These are phyloP conservation scores for Metschnikowia lochheadii DNA, from an alignment of 805 yeast species.

Conservation along the genomic window DNA sequence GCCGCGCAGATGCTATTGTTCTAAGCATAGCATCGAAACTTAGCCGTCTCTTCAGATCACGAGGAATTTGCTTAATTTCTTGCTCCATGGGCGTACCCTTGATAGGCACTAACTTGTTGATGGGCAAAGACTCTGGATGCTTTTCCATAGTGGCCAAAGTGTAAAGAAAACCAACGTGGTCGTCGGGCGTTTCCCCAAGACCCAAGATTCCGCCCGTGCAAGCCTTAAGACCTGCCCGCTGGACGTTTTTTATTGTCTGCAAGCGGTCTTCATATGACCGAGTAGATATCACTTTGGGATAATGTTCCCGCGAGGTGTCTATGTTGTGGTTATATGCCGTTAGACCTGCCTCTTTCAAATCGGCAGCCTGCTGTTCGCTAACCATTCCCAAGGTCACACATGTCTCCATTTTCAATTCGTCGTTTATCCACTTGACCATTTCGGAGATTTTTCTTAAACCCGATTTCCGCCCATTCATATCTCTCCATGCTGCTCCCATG, in stretches of 20 bases:
- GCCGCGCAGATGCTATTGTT: slow-evolving; percentile 72
- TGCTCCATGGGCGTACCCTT: slow-evolving; percentile 73
- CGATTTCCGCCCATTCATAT: slow-evolving; percentile 71
- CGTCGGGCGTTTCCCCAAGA: slow-evolving; percentile 68
- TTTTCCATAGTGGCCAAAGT: slow-evolving; percentile 62
- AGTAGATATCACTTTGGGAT: slow-evolving; percentile 67
- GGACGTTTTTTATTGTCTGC: slow-evolving; percentile 60
- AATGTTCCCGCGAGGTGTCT: slow-evolving; percentile 75
- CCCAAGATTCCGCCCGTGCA: slow-evolving; percentile 83
- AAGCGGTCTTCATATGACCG: slow-evolving; percentile 70
- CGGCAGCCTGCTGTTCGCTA: slow-evolving; percentile 55
- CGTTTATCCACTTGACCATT: slow-evolving; percentile 61
- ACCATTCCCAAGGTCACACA: slow-evolving; percentile 84
- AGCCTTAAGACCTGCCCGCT: slow-evolving; percentile 58
- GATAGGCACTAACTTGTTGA: slow-evolving; percentile 72
- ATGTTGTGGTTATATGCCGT: slow-evolving; percentile 82
- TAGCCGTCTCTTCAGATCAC: slow-evolving; percentile 36
- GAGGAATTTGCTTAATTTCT: slow-evolving; percentile 40
- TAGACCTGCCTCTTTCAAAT: slow-evolving; percentile 61
- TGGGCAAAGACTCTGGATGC: slow-evolving; percentile 84
- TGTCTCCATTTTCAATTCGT: slow-evolving; percentile 63
- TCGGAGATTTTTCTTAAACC: slow-evolving; percentile 58
- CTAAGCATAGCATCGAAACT: slow-evolving; percentile 60
- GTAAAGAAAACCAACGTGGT: slow-evolving; percentile 59
- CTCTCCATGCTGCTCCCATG: slow-evolving; percentile 88